Evolutionary conservation across 2,329 filamentous ascomycete species (phyloP).

Genomic region (Trichoderma sp.): DNA sequence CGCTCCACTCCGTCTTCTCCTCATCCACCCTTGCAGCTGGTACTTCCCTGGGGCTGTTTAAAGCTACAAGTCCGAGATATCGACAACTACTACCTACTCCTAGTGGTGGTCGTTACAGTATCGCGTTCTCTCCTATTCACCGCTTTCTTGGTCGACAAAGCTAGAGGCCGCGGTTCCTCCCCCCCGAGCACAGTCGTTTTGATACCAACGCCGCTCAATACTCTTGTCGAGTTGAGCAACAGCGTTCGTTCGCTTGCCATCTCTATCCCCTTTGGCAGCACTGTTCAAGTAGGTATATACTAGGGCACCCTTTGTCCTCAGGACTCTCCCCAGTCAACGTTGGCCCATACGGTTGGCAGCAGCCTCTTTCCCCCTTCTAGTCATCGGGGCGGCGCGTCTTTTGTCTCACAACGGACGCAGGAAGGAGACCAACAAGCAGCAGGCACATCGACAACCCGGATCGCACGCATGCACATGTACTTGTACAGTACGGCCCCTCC

Average conservation of each 20-base stretch:
- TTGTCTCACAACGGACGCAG: slow-evolving; percentile 13
- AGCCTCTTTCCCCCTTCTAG: background rate
- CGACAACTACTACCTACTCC: background rate
- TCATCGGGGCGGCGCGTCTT: slow-evolving; percentile 6
- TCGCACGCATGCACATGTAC: slow-evolving; percentile 6
- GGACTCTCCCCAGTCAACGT: background rate
- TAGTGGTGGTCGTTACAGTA: background rate
- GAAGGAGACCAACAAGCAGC: background rate
- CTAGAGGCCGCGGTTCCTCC: background rate
- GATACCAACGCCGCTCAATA: background rate
- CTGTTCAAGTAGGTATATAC: background rate
- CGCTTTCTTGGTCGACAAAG: background rate
- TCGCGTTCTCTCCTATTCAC: background rate
- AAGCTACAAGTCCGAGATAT: background rate
- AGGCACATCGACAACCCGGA: background rate
- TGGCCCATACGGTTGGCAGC: background rate
- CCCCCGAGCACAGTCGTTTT: background rate
- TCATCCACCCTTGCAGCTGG: background rate
- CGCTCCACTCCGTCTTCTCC: background rate
- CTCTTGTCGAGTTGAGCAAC: background rate
- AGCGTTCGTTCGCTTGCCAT: background rate
- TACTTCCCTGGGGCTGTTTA: background rate
- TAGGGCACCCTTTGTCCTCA: background rate
- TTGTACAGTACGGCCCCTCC: background rate
- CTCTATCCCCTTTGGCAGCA: background rate